A percentile compares a stretch with the other conserved stretches of the same genome.
phyloP scores from a whole-genome alignment of 2,329 filamentous ascomycete species.

The Fusarium nodosum region DNA sequence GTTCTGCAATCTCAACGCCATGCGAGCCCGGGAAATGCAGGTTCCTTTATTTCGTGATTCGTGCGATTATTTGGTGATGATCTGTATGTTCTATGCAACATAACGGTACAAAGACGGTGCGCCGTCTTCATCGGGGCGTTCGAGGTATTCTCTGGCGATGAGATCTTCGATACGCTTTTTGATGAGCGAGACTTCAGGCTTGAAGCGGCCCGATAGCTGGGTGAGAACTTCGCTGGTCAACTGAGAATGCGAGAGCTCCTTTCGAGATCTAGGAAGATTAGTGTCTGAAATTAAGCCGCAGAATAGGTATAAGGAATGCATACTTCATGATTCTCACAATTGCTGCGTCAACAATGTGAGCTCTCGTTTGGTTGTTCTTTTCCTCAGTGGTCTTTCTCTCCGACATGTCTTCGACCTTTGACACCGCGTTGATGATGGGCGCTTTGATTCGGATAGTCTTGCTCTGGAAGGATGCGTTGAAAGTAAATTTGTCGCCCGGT shows the following conservation, averaged over 20 bases:
- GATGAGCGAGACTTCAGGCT: conserved; percentile 81
- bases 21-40: conserved; percentile 34
- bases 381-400: conserved; percentile 79
- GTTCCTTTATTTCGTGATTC: conserved; percentile 46
- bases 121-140: conserved; percentile 76
- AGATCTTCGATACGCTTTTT: conserved; percentile 86
- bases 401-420: conserved; percentile 83
- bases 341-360: conserved; percentile 80
- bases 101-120: conserved; percentile 77
- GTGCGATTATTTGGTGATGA: conserved; percentile 25
- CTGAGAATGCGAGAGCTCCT: conserved; percentile 76
- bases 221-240: conserved; percentile 79
- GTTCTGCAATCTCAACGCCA: conserved; percentile 43
- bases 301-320: conserved; percentile 51
- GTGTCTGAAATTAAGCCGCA: not conserved
- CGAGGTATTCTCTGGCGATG: conserved; percentile 82
- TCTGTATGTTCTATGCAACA: conserved; percentile 66
- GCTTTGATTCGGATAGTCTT: conserved; percentile 91
- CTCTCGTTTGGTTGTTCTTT: conserved; percentile 79
- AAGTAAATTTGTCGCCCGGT: conserved; percentile 80
- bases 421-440: conserved; percentile 82
- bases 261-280: conserved; percentile 72
- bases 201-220: conserved; percentile 78
- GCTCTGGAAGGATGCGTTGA: conserved; percentile 85
- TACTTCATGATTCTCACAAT: conserved; percentile 90